These are phyloP conservation scores for Sporisorium scitamineum DNA, from an alignment of 1,284 basidiomycete genomes.

Conservation along the genomic window DNA sequence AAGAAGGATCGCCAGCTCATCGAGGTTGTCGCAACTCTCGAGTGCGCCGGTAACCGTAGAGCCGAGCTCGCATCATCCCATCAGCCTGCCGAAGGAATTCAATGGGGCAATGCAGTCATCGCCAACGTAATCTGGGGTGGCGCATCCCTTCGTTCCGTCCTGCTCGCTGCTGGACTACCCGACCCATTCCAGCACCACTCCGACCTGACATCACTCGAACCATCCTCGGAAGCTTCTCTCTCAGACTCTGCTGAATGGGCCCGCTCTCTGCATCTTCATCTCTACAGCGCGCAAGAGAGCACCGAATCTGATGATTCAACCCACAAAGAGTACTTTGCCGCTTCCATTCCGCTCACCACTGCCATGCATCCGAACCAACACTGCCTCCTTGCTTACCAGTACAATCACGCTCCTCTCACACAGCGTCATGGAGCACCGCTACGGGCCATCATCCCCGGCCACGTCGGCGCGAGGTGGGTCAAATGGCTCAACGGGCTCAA, in stretches of 20 bases:
- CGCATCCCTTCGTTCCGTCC: conserved; percentile 34
- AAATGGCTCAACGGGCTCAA: conserved; percentile 76
- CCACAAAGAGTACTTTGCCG: conserved; percentile 37
- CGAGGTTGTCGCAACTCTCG: conserved; percentile 46
- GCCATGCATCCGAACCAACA: conserved; percentile 54
- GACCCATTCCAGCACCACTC: conserved; percentile 49
- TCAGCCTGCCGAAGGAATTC: conserved; percentile 46
- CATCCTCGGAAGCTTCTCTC: conserved; percentile 21
- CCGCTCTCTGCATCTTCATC: conserved; percentile 35
- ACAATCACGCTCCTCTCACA: conserved; percentile 73
- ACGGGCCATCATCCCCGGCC: conserved; percentile 77
- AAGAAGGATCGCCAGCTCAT: conserved; percentile 13
- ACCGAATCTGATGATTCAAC: conserved; percentile 39
- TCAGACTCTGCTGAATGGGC: conserved; percentile 32
- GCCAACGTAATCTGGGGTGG: conserved; percentile 51
- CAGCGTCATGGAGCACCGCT: conserved; percentile 79
- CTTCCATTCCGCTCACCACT: conserved; percentile 46
- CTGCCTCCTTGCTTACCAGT: conserved; percentile 39
- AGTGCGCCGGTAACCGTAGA: conserved; percentile 57
- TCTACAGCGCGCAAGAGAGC: conserved; percentile 48
- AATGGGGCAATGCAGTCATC: conserved; percentile 54
- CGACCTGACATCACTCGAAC: conserved; percentile 14
- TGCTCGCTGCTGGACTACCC: conserved; percentile 38
- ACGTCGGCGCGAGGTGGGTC: conserved; percentile 80
- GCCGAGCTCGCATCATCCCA: conserved; percentile 36